Percentiles rank a stretch among this genome's conserved stretches.
Evolutionary conservation across 2,329 filamentous ascomycete species (phyloP).

Genomic region (Pleurostoma richardsiae): DNA sequence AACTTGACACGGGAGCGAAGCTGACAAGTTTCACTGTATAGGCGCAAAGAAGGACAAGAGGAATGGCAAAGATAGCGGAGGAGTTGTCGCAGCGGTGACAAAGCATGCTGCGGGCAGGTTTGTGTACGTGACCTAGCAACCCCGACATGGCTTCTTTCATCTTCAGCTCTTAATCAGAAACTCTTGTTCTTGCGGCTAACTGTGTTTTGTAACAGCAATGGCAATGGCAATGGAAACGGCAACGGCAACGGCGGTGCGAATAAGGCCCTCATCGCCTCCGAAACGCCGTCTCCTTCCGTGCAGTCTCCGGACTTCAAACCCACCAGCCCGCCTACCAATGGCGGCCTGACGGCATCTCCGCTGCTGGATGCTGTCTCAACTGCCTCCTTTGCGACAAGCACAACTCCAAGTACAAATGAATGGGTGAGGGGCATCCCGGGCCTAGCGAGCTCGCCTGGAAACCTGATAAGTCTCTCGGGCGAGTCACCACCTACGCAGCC

Average conservation of each 20-base stretch:
- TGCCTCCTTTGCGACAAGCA: conserved; percentile 43
- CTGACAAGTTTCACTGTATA: conserved; percentile 19
- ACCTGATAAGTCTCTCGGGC: conserved; percentile 44
- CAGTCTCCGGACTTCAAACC: conserved; percentile 42
- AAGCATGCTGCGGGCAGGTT: conserved; percentile 47
- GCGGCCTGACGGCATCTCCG: conserved; percentile 36
- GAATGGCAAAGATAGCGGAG: conserved; percentile 48
- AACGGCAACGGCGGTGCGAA: conserved; percentile 25
- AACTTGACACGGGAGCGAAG: not conserved
- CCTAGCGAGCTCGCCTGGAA: conserved; percentile 47
- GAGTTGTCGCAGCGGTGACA: conserved; percentile 48
- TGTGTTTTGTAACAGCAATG: conserved; percentile 4
- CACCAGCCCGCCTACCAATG: conserved; percentile 31
- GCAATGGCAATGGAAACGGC: conserved; percentile 5
- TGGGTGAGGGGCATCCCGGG: conserved; percentile 33
- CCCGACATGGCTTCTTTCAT: conserved; percentile 8
- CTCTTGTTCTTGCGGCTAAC: conserved; percentile 14
- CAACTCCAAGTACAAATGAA: conserved; percentile 41
- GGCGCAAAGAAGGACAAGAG: conserved; percentile 48
- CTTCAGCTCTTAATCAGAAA: conserved; percentile 13
- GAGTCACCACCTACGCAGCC: conserved; percentile 49
- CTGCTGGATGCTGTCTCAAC: conserved; percentile 42
- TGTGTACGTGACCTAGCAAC: conserved; percentile 31
- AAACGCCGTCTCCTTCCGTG: conserved; percentile 36
- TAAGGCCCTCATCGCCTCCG: conserved; percentile 25